Evolutionary conservation across 2,329 filamentous ascomycete genomes (phyloP).

Genomic region (Colletotrichum salicis): DNA sequence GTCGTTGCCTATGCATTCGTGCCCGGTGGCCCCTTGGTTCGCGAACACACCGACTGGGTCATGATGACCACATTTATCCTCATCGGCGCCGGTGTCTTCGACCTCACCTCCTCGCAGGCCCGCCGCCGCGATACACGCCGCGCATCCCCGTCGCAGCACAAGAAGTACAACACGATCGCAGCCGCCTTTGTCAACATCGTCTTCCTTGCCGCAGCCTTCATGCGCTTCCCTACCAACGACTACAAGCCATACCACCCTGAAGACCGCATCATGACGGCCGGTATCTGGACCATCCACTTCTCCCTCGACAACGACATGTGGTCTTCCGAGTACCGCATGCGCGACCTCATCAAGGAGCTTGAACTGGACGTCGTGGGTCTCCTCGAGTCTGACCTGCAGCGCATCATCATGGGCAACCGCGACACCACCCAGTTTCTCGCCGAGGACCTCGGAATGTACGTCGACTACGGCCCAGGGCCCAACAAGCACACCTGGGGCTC

Average conservation of each 20-base stretch:
- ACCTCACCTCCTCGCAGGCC: slow-evolving; percentile 65
- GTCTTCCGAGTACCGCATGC: slow-evolving; percentile 94
- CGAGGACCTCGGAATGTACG: slow-evolving; percentile 98
- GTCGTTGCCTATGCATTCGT: slow-evolving; percentile 98
- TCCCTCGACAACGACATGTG: slow-evolving; percentile 99
- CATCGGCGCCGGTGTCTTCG: slow-evolving; percentile 87
- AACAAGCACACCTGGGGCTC: slow-evolving; percentile 99
- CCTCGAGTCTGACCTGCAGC: slow-evolving; percentile 90
- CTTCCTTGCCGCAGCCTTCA: slow-evolving; percentile 82
- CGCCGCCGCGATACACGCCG: slow-evolving; percentile 51
- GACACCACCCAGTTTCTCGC: slow-evolving; percentile 95
- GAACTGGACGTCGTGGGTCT: slow-evolving; percentile 98
- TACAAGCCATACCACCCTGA: slow-evolving; percentile 90
- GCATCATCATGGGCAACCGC: slow-evolving; percentile 99
- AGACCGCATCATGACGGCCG: slow-evolving; percentile 88
- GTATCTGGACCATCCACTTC: slow-evolving; percentile 99
- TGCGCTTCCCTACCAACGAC: slow-evolving; percentile 92
- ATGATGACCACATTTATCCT: slow-evolving; percentile 87
- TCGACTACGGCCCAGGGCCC: slow-evolving; percentile 94
- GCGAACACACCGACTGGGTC: slow-evolving; percentile 95
- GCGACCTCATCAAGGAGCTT: slow-evolving; percentile 89
- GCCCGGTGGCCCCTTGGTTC: slow-evolving; percentile 89
- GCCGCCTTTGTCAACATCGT: slow-evolving; percentile 82
- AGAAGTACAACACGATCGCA: slow-evolving; percentile 65
- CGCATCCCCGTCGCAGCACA: slow-evolving; percentile 52